Evolutionary conservation across 495 filamentous ascomycete genomes (phyloP).

Genomic region (Neurospora sp.): DNA sequence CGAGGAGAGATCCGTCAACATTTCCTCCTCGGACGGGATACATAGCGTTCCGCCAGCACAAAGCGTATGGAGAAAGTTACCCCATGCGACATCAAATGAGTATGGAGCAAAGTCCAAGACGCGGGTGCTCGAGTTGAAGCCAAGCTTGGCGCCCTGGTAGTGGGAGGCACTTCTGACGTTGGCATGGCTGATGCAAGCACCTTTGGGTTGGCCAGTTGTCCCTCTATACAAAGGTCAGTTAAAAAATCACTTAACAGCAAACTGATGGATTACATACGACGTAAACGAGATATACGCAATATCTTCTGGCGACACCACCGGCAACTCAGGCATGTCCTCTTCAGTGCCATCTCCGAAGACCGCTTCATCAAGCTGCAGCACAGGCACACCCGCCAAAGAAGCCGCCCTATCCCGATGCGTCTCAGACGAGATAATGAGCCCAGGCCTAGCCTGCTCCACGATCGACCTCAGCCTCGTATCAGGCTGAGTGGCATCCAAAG

Average conservation of each 20-base stretch:
- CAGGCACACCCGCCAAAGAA: not conserved
- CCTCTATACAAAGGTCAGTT: not conserved
- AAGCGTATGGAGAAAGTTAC: conserved; percentile 47
- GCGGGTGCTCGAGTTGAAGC: conserved; percentile 15
- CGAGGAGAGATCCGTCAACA: conserved; percentile 14
- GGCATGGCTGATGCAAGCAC: not conserved
- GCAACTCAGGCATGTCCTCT: not conserved
- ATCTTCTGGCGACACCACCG: not conserved
- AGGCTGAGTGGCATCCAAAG: conserved; percentile 47
- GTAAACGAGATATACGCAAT: not conserved
- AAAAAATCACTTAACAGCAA: not conserved
- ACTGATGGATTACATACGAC: not conserved
- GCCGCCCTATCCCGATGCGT: not conserved
- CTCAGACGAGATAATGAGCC: not conserved
- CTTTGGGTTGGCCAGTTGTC: not conserved
- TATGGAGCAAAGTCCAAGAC: conserved; percentile 50
- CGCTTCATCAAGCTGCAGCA: not conserved
- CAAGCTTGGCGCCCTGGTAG: not conserved
- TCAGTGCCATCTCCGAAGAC: not conserved
- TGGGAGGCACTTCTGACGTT: not conserved
- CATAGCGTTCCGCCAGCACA: conserved; percentile 29
- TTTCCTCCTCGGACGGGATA: conserved; percentile 21
- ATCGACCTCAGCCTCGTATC: conserved; percentile 30
- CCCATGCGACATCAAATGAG: conserved; percentile 47
- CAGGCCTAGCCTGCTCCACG: not conserved